Evolutionary conservation across 495 filamentous ascomycete species (phyloP), one percentile per base, ranked within the genome.

Genomic region (Apiosordaria backusii): DNA sequence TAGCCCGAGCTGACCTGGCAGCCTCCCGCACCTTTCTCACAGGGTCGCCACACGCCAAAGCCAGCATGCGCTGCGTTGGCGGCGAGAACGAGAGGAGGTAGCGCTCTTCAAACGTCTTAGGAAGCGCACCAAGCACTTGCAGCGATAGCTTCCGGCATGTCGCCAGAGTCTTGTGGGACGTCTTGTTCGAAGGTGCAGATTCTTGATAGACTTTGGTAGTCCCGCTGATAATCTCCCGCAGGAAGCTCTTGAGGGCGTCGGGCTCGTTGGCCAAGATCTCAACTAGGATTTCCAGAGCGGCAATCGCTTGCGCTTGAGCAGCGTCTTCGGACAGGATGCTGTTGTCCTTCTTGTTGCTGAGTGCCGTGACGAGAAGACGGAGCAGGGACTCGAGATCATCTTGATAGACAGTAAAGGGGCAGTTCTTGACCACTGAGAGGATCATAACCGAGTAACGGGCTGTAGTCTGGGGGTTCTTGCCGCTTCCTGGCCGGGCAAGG

Each of bases 41-140:
- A 35, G 78, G 67, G 67, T 83, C 79, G 2, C 80, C 81, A 45
- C 80, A 79, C 16, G 80, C 79, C 18, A 67, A 55, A 3, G 78
- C 75, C 61, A 83, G 65, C 66, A 80, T 75, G 3, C 79, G 70
- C 64, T 77, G 72, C 60, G 82, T 69, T 23, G 66, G 66, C 60
- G 62, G 72, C 25, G 76, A 64, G 54, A 76, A 70, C 0, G 75
- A 68, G 57, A 81, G 63, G 24, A 82, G 63, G 62, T 77, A 65
- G 4, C 77, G 71, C 53, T 74, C 71, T 66, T 82, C 80, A 65
- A 78, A 82, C 66, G 73, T 73, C 24, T 40, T 53, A 2, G 81
- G 78, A 0, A 83, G 69, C 52, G 69, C 72, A 0, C 69, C 74
- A 64, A 82, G 66, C 62, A 82, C 74, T 61, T 78, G 67, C 53